Percentiles rank a stretch among this genome's conserved stretches.
Evolutionary conservation across 768 basidiomycete species (phyloP).

Genomic region (Naganishia friedmannii): DNA sequence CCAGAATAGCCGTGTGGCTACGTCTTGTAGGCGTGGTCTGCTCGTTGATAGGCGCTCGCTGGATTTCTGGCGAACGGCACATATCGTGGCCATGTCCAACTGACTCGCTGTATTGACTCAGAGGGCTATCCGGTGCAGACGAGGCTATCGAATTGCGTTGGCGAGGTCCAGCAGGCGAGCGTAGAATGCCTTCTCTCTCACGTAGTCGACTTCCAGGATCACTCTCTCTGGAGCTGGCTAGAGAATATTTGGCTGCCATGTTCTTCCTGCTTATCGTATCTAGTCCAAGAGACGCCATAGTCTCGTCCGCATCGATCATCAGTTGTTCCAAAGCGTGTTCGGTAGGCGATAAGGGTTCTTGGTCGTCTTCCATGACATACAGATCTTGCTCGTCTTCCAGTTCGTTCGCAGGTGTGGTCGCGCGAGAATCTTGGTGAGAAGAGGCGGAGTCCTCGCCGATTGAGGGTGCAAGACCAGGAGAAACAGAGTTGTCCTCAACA

Average conservation of each 20-base stretch:
- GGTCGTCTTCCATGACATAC: slow-evolving; percentile 10
- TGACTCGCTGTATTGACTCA: slow-evolving; percentile 21
- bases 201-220: not conserved
- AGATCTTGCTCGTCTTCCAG: not conserved
- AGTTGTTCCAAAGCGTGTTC: slow-evolving; percentile 23
- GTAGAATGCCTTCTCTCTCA: not conserved
- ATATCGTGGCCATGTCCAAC: slow-evolving; percentile 10
- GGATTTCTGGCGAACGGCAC: slow-evolving; percentile 14
- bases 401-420: slow-evolving; percentile 13
- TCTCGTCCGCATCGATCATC: slow-evolving; percentile 16
- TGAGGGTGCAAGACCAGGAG: slow-evolving; percentile 26
- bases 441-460: slow-evolving; percentile 27
- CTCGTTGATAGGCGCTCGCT: not conserved
- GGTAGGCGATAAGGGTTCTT: not conserved
- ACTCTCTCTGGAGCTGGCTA: not conserved
- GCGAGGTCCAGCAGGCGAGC: slow-evolving; percentile 6
- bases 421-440: slow-evolving; percentile 18
- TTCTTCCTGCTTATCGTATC: slow-evolving; percentile 19
- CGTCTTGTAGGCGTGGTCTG: slow-evolving; percentile 19
- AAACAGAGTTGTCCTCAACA: not conserved
- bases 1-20: slow-evolving; percentile 13
- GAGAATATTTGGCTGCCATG: slow-evolving; percentile 4
- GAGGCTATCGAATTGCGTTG: slow-evolving; percentile 5
- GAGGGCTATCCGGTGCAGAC: slow-evolving; percentile 10
- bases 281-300: slow-evolving; percentile 16